Evolutionary conservation across 1,139 yeast genomes (phyloP).

Genomic region (Wickerhamiella pararugosa): DNA sequence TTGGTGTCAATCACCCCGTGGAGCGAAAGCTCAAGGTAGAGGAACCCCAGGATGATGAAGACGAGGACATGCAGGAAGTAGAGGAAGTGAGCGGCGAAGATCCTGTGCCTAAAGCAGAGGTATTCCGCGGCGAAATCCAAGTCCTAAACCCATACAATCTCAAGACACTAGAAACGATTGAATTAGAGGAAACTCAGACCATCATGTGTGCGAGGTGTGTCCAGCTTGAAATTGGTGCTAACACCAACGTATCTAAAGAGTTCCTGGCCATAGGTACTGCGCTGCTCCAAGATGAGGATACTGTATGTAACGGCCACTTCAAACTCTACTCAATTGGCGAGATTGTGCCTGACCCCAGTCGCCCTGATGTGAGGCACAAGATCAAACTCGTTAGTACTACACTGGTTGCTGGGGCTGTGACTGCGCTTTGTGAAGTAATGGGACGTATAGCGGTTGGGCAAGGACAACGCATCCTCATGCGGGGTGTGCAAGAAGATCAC

Average conservation of each 20-base stretch:
- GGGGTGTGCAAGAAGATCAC: conserved; percentile 74
- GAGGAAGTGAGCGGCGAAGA: conserved; percentile 40
- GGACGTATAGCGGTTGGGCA: conserved; percentile 78
- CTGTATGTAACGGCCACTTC: conserved; percentile 68
- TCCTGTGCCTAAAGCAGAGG: conserved; percentile 24
- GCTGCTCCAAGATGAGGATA: conserved; percentile 64
- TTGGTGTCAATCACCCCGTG: conserved; percentile 53
- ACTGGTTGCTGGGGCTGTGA: conserved; percentile 71
- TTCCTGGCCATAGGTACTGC: conserved; percentile 70
- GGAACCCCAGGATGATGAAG: neutral
- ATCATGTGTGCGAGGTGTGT: conserved; percentile 45
- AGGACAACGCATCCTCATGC: conserved; percentile 65
- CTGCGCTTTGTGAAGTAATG: conserved; percentile 63
- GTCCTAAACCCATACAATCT: conserved; percentile 63
- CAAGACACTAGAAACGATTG: conserved; percentile 59
- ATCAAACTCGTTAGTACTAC: conserved; percentile 66
- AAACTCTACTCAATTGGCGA: conserved; percentile 62
- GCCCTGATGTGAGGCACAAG: conserved; percentile 70
- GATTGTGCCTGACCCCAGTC: conserved; percentile 81
- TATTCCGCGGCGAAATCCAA: conserved; percentile 46
- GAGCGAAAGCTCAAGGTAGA: conserved; percentile 15
- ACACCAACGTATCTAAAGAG: conserved; percentile 39
- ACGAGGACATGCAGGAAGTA: conserved; percentile 34
- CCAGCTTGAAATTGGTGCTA: conserved; percentile 37
- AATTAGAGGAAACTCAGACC: conserved; percentile 52